These are phyloP conservation scores for Madurella mycetomatis DNA, from an alignment of 2,329 filamentous ascomycete species.

Conservation along the genomic window DNA sequence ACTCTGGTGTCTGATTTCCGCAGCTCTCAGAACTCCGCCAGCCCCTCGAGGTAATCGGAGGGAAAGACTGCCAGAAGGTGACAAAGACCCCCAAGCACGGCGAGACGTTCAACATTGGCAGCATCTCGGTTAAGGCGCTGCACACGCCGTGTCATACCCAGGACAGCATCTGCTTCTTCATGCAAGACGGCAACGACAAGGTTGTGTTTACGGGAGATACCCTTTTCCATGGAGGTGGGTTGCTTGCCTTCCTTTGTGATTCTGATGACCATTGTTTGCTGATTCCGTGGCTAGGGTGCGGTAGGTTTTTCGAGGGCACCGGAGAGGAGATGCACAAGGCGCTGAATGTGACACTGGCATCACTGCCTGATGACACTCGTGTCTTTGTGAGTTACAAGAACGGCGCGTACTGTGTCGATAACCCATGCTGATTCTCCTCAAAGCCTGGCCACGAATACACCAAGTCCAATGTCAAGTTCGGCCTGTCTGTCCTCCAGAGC, in stretches of 20 bases:
- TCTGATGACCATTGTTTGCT: not conserved
- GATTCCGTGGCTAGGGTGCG: slow-evolving; percentile 60
- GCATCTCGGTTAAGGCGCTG: slow-evolving; percentile 78
- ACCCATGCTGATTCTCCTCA: not conserved
- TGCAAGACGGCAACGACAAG: slow-evolving; percentile 71
- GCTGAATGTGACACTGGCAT: slow-evolving; percentile 76
- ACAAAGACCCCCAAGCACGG: slow-evolving; percentile 71
- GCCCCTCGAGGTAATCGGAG: slow-evolving; percentile 75
- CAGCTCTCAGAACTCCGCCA: slow-evolving; percentile 42
- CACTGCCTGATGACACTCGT: slow-evolving; percentile 82
- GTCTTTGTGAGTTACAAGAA: slow-evolving; percentile 65
- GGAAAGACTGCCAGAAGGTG: slow-evolving; percentile 78
- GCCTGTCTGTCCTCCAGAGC: slow-evolving; percentile 67
- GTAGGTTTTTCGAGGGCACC: slow-evolving; percentile 91
- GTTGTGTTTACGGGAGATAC: slow-evolving; percentile 96
- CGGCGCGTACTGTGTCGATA: not conserved
- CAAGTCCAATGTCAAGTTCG: slow-evolving; percentile 92
- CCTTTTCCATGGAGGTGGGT: slow-evolving; percentile 79
- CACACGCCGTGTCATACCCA: slow-evolving; percentile 98
- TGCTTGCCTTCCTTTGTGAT: not conserved
- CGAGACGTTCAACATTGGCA: slow-evolving; percentile 75
- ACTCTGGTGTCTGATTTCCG: slow-evolving; percentile 26
- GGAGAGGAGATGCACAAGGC: slow-evolving; percentile 89
- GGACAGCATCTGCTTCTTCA: slow-evolving; percentile 94
- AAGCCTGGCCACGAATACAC: slow-evolving; percentile 97